Evolutionary conservation across 2,329 filamentous ascomycete genomes (phyloP), one percentile per base, ranked within the genome.

Genomic region (Botryosphaeria dothidea): DNA sequence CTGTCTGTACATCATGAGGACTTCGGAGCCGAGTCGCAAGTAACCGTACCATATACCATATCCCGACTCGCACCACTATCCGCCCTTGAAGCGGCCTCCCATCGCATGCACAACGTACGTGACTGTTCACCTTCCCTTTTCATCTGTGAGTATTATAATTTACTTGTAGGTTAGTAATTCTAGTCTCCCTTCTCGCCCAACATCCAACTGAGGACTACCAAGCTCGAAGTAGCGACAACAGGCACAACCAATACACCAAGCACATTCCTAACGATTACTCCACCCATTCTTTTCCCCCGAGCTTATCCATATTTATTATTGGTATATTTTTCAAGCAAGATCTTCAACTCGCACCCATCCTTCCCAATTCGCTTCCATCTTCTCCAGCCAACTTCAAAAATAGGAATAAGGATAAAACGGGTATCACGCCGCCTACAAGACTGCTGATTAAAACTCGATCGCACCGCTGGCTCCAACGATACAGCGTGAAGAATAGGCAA

Each of bases 361-460:
- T n/a, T 31, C 25, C 19, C 17, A 27, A 43, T 17, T 9, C 25
- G 29, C 23, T 13, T 4, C 25, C 23, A 9, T 34, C 9, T 15
- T 41, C 11, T 19, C n/a, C 7, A 29, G 4, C 8, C 41, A 19
- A 23, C 11, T 41, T 34, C 36, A 60, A 60, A 41, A 60, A 60
- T 60, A 11, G n/a, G n/a, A n/a, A n/a, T n/a, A n/a, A n/a, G n/a
- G n/a, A n/a, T n/a, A 34, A 23, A 60, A 34, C 46, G 56, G 56
- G 41, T 46, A 60, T 60, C 34, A 46, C 25, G 41, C 56, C 27
- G 56, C 34, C 56, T 34, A 21, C 27, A 31, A 60, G 56, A 60
- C 56, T 46, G 56, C 56, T 31, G 41, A 60, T 60, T 60, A 60
- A 60, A 58, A 60, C 56, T 46, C 19, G 56, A 15, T 46, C 46